Base-by-base conservation (phyloP, 345 rosid genomes). In the Salix dunnii region DNA sequence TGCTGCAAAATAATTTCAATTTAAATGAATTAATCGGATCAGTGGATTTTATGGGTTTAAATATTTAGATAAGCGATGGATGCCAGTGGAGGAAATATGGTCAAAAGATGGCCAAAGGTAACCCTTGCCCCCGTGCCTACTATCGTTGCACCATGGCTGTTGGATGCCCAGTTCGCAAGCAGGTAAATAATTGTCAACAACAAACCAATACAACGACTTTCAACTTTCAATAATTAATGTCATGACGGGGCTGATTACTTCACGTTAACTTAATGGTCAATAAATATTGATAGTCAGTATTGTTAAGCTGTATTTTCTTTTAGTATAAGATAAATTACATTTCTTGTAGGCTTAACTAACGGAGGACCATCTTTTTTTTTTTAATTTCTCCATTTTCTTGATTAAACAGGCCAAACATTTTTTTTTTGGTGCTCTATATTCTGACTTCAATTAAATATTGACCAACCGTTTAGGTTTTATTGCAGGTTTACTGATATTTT, bases 21-120 rank as follows among this genome's bases (percentile, higher is more conserved):
- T 51, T 51, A 51, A 51, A 51, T 51, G 58, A 51, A 20, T 51
- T 51, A 58, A 23, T 58, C 14, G 28, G 63, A 23, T 23, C 14
- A 3, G 63, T 58, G 63, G 4, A 58, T 48, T 25, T 61, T 30
- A 12, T 27, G 6, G 3, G 48, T 35, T 58, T 4, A 55, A 49
- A 64, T 49, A 3, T 62, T 31, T 85, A 94, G 98, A 90, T 94
- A 67, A 87, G 83, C 38, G 98, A 94, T 61, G 97, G 97, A 61
- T 94, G 98, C 58, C 98, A 91, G 42, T 94, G 98, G 98, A 94
- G 98, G 74, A 94, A 94, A 61, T 94, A 94, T 49, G 98, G 98
- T 33, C 98, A 94, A 76, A 94, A 94, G 83, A 87, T 88, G 84
- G 92, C 98, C 3, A 92, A 92, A 83, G 89, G 96, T 0, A 94